Conservation (phyloP, 2,329 filamentous ascomycete species). For the Chrysosporium queenslandicum region DNA sequence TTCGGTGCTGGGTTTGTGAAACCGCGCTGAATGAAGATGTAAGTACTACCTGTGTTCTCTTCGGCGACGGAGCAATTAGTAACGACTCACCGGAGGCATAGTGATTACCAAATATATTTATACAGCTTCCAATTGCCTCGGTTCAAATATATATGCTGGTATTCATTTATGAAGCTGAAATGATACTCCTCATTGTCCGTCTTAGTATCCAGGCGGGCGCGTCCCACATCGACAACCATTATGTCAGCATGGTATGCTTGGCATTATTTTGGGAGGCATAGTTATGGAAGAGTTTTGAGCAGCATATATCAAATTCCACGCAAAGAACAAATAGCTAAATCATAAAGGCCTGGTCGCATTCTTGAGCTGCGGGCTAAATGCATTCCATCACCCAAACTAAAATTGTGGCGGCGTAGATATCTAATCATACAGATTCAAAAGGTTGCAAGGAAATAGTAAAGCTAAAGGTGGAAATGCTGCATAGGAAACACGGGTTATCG, state of each 20-base stretch:
- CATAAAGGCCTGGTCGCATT: neutral
- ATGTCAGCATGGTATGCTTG: too few species aligned
- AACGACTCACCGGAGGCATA: conserved; percentile 48
- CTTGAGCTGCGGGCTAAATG: neutral
- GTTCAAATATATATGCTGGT: too few species aligned
- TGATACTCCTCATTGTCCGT: too few species aligned
- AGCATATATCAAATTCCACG: too few species aligned
- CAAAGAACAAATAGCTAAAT: too few species aligned
- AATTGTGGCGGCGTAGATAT: neutral
- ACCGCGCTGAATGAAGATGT: conserved; percentile 31
- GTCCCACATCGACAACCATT: too few species aligned
- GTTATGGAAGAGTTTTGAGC: too few species aligned
- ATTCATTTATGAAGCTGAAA: too few species aligned
- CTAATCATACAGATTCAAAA: conserved; percentile 14
- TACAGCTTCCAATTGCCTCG: too few species aligned
- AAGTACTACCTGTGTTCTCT: conserved; percentile 1
- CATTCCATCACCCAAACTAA: neutral
- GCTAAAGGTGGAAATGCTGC: neutral
- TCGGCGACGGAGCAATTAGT: neutral
- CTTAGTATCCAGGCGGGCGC: too few species aligned
- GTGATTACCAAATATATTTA: conserved; percentile 17
- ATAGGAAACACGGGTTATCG: conserved; percentile 8
- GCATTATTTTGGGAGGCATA: too few species aligned
- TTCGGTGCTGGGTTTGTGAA: conserved; percentile 41
- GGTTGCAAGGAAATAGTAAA: conserved; percentile 2